Base-by-base conservation (phyloP, 495 filamentous ascomycete genomes). In the Aspergillus hancockii region DNA sequence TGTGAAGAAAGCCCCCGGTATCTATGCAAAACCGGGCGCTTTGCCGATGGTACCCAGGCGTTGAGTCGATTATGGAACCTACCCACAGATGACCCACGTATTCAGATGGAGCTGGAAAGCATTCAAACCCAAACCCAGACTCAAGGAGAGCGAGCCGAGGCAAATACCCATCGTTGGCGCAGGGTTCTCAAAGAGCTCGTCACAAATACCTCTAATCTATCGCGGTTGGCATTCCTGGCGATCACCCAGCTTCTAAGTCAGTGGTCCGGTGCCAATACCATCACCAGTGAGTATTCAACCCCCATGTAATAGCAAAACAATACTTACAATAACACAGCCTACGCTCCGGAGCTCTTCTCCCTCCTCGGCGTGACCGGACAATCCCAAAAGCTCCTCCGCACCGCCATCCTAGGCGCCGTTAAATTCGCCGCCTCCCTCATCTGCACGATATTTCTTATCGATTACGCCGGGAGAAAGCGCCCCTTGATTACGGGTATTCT, bases 371-470 rank as follows among this genome's bases (percentile, higher is more conserved):
- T 81, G n/a, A 79, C 72, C 0, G 83, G 84, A 21, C 77, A 80
- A 46, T 78, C 78, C 28, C 81, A 85, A 49, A 81, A 79, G 30
- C 79, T 88, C 0, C 81, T 88, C 50, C 77, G 81, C 16, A 88
- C 82, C 1, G 85, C 79, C 34, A 80, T 89, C 28, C 85, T 88
- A 57, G 85, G 85, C 23, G 75, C 86, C 49, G 75, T 87, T 61
- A 88, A 89, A 63, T 81, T 88, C 58, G 66, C 81, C 23, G 76
- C 83, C 4, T 73, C 84, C 16, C 58, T 88, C n/a, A 45, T 81
- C 19, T 86, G 83, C 62, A 83, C 85, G 4, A 67, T 88, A 14
- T 83, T 88, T 71, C 75, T 88, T 9, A 81, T 90, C 61, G 85
- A 90, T 58, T 71, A 81, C 58, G 79, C 88, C 55, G 86, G 86